Evolutionary conservation across 2,329 filamentous ascomycete species (phyloP), one percentile per base, ranked within the genome.

Genomic region (Simplicillium aogashimaense): DNA sequence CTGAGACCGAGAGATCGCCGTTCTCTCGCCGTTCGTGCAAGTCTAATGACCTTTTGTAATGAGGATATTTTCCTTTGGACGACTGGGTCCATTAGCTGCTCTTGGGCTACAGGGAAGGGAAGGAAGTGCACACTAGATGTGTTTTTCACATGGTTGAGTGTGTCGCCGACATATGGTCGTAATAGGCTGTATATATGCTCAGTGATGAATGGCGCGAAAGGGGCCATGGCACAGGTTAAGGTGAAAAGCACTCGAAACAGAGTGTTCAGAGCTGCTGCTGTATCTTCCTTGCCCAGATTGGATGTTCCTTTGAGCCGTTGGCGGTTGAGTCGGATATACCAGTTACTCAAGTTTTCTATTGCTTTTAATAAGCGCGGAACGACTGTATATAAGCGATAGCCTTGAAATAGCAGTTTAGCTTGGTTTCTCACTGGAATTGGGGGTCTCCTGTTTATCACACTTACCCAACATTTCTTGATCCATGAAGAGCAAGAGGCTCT

Each of bases 241-340:
- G 84, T 94, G 62, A 80, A 94, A n/a, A 94, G 69, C 43, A 94
- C 83, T 62, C 94, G 84, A 53, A 89, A 90, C 20, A 94, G 73
- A 3, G 87, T 90, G 64, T 94, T 92, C 41, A 95, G 69, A 2
- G 87, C 86, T 53, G 89, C 83, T 34, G 81, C 67, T 10, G 87
- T 92, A 56, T 94, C 87, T 12, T 85, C 74, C 20, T 44, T 7
- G 12, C 48, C 50, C 17, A 83, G 62, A 20, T 84, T 83, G 47
- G 83, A 75, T 54, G 86, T 84, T 41, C 86, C 86, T 76, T 92
- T 94, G 48, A 92, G 67, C 39, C 86, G 77, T 60, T 83, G 83
- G 36, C 86, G 75, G 66, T 92, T 92, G 70, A 92, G 89, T 42
- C 86, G 76, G 57, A 94, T 94, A 65, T 92, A 94, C 86, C 86